These are phyloP conservation scores for Cladosporium colombiae DNA, from an alignment of 2,329 filamentous ascomycete species.

Conservation along the genomic window DNA sequence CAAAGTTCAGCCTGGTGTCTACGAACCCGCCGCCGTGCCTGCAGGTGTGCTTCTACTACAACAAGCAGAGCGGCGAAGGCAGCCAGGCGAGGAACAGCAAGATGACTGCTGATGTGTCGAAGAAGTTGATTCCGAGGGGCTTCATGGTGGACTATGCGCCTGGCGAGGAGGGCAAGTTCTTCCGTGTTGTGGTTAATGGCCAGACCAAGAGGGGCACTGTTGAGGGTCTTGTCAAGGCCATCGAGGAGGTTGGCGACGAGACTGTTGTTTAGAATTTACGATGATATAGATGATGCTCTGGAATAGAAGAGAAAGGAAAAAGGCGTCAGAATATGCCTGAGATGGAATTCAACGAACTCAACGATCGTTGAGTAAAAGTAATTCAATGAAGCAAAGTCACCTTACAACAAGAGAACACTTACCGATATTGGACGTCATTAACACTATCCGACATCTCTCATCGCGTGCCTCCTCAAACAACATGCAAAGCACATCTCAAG, in stretches of 20 bases:
- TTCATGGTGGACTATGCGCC: slow-evolving; percentile 72
- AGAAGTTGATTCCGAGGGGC: slow-evolving; percentile 57
- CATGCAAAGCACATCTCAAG: neutral
- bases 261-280: neutral
- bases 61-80: slow-evolving; percentile 46
- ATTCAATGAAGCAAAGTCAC: neutral
- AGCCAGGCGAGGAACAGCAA: slow-evolving; percentile 51
- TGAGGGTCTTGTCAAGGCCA: slow-evolving; percentile 61
- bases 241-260: slow-evolving; percentile 50
- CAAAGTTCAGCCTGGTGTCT: slow-evolving; percentile 70
- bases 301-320: neutral
- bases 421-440: neutral
- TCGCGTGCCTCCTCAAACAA: neutral
- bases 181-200: slow-evolving; percentile 68
- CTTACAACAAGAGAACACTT: neutral
- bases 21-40: slow-evolving; percentile 80
- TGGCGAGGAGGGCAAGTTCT: slow-evolving; percentile 64
- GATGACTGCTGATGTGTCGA: slow-evolving; percentile 57
- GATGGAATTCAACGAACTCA: neutral
- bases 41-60: slow-evolving; percentile 93
- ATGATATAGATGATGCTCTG: neutral
- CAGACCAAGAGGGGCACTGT: slow-evolving; percentile 61
- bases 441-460: no score
- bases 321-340: neutral
- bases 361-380: neutral